Base-by-base conservation (phyloP, 495 filamentous ascomycete species). In the Massariosphaeria phaeospora region DNA sequence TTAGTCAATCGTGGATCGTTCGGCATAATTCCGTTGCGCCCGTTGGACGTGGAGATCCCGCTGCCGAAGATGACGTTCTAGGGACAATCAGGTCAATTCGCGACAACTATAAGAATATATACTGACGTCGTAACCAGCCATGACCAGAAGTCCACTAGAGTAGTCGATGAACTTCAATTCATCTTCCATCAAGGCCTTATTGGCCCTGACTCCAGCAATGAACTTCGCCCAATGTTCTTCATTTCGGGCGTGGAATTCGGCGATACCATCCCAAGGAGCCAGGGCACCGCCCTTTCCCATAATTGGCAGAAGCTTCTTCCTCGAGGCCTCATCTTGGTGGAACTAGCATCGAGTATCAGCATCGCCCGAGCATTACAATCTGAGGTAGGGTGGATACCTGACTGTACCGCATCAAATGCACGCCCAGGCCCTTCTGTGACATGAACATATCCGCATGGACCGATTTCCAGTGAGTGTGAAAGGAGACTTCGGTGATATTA, bases 391-490 rank as follows among this genome's bases (percentile, higher is more conserved):
- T 15, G 5, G 25, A 20, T 48, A 39, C 47, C 47, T 50, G 33
- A 12, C 24, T 23, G 18, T 50, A 36, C n/a, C 30, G 29, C 31
- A 39, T 5, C 4, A 50, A 21, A 11, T 9, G 10, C 5, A 50
- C 17, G 18, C 34, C 23, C 8, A 20, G 2, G 18, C 12, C 49
- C 24, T 44, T 29, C 7, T 13, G 17, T 5, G 17, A 33, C 4
- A 44, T 52, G 20, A 27, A n/a, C 11, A 52, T n/a, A 31, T 43
- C 38, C 3, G 49, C 49, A 25, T 52, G 10, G 10, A 52, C 49
- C n/a, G 8, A 10, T 15, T 43, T 27, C 49, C 49, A 52, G 38
- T 52, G 49, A 35, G 42, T 13, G 24, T 42, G 36, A 31, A 52
- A 52, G 35, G 17, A 52, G 5, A 43, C 49, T 10, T 52, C 35